Evolutionary conservation across 805 yeast genomes (phyloP).

Genomic region (Wickerhamomyces rabaulensis): DNA sequence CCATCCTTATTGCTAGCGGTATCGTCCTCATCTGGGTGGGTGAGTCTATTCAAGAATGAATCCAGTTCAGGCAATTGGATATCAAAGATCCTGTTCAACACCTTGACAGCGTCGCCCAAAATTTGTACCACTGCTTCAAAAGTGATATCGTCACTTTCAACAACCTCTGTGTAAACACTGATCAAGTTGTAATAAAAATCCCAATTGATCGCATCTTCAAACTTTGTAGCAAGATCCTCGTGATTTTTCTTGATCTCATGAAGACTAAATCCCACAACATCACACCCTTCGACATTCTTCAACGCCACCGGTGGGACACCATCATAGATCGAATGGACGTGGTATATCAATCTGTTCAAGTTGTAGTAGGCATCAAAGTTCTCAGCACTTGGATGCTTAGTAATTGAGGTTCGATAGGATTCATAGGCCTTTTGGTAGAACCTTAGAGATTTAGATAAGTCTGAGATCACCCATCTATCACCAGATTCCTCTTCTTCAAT

Average conservation of each 20-base stretch:
- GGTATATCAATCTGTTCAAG: constrained; percentile 50
- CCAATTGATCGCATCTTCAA: constrained; percentile 20
- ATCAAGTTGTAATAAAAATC: constrained; percentile 23
- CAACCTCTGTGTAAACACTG: constrained; percentile 14
- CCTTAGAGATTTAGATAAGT: constrained; percentile 56
- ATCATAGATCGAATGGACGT: constrained; percentile 49
- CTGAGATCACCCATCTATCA: constrained; percentile 67
- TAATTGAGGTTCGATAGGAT: constrained; percentile 33
- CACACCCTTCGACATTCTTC: constrained; percentile 25
- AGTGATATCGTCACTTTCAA: constrained; percentile 4
- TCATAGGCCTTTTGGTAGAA: constrained; percentile 57
- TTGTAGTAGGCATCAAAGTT: constrained; percentile 51
- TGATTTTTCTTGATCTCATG: constrained; percentile 14
- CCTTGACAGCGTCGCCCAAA: constrained; percentile 2
- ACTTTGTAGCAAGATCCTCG: constrained; percentile 4
- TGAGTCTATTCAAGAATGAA: constrained; percentile 11
- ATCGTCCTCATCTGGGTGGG: constrained; percentile 12
- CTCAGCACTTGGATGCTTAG: constrained; percentile 1
- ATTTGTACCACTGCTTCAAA: constrained; percentile 12
- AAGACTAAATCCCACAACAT: constrained; percentile 1
- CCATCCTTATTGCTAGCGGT: constrained; percentile 12
- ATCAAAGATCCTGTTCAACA: constrained; percentile 10
- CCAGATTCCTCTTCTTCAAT: constrained; percentile 67
- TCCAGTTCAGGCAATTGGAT: constrained; percentile 17
- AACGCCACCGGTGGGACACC: constrained; percentile 33